Evolutionary conservation across 2,329 filamentous ascomycete species (phyloP).

Genomic region (Aspergillus fumigatiaffinis): DNA sequence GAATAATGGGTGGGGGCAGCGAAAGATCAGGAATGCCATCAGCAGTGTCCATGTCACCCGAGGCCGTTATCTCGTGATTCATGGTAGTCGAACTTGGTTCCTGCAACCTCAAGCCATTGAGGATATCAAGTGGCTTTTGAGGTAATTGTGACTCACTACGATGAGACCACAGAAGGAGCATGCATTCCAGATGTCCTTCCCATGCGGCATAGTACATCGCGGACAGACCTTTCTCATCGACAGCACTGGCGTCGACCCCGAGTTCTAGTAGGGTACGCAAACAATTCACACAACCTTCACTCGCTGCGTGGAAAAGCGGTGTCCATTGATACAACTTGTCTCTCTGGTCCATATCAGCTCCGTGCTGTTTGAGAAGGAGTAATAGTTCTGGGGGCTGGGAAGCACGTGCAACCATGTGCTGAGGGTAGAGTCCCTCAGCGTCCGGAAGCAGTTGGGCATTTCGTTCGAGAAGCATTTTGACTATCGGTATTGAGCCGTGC

Average conservation of each 20-base stretch:
- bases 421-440: constrained; percentile 93
- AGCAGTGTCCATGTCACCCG: constrained; percentile 64
- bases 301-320: constrained; percentile 90
- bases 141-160: constrained; percentile 18
- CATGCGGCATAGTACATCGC: constrained; percentile 98
- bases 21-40: constrained; percentile 91
- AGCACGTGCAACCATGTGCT: constrained; percentile 89
- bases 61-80: constrained; percentile 36
- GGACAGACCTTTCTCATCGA: constrained; percentile 88
- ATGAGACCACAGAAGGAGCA: constrained; percentile 68
- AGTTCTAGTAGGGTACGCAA: constrained; percentile 75
- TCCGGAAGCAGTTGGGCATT: constrained; percentile 83
- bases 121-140: constrained; percentile 30
- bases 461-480: constrained; percentile 76
- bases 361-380: constrained; percentile 75
- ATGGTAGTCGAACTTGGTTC: constrained; percentile 19
- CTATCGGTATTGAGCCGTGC: constrained; percentile 79
- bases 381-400: constrained; percentile 77
- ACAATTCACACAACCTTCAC: constrained; percentile 89
- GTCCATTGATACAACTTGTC: constrained; percentile 99
- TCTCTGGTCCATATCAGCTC: constrained; percentile 83
- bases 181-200: constrained; percentile 94
- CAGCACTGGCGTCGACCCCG: constrained; percentile 70
- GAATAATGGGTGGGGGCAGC: constrained; percentile 92
- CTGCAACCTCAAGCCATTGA: constrained; percentile 32